These are phyloP conservation scores for Leptographium flavum DNA, from an alignment of 2,329 filamentous ascomycete species.

Conservation along the genomic window DNA sequence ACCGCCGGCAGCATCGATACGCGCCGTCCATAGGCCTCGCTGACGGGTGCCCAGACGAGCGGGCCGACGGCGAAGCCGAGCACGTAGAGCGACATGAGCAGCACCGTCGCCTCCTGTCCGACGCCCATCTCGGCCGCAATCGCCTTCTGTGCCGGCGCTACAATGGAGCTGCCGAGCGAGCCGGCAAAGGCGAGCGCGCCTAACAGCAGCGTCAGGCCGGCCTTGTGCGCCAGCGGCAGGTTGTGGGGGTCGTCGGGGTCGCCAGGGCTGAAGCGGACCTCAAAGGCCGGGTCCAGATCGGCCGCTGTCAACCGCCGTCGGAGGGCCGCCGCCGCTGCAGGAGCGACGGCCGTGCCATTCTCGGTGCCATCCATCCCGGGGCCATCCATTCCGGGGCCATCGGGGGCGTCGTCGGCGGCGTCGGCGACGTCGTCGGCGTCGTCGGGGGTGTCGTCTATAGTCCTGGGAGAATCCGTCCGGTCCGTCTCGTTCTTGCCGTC, in stretches of 20 bases:
- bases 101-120: conserved; percentile 26
- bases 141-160: conserved; percentile 27
- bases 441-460: background rate
- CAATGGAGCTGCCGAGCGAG: conserved; percentile 34
- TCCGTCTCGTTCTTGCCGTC: too few relatives aligned
- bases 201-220: conserved; percentile 31
- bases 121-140: conserved; percentile 28
- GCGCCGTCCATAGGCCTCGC: conserved; percentile 29
- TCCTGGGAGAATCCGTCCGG: too few relatives aligned
- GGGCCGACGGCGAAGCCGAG: conserved; percentile 25
- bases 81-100: conserved; percentile 31
- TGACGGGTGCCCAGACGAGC: conserved; percentile 25
- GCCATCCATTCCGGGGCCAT: background rate
- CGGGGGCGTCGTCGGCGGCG: background rate
- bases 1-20: conserved; percentile 28
- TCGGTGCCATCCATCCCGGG: background rate
- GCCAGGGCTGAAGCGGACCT: conserved; percentile 11
- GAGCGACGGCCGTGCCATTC: background rate
- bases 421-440: background rate
- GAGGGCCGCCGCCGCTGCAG: background rate
- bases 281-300: conserved; percentile 6
- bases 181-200: conserved; percentile 34
- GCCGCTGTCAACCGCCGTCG: background rate
- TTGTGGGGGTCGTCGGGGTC: conserved; percentile 32
- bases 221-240: conserved; percentile 27